Percentiles rank a stretch among this genome's conserved stretches.
phyloP scores from a whole-genome alignment of 805 yeast species.

The Saccharomycopsis sp. region DNA sequence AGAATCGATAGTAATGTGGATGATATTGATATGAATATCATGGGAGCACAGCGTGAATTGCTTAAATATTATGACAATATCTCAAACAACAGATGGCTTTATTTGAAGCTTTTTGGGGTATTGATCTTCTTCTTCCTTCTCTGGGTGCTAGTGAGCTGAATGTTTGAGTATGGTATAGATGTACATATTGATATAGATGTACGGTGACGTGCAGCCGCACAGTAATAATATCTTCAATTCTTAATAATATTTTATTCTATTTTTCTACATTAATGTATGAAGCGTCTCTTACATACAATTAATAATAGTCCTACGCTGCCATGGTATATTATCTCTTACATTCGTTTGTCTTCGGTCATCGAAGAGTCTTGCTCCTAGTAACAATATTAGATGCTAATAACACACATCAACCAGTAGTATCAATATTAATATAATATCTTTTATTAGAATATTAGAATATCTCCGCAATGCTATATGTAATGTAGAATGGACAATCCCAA shows the following conservation, averaged over 20 bases:
- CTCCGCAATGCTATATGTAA: background rate
- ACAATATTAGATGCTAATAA: too few relatives aligned
- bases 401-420: too few relatives aligned
- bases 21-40: slow-evolving; percentile 81
- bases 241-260: too few relatives aligned
- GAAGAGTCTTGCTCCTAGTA: too few relatives aligned
- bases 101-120: slow-evolving; percentile 82
- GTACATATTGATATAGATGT: too few relatives aligned
- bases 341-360: too few relatives aligned
- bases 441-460: background rate
- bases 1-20: slow-evolving; percentile 93
- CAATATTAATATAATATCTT: background rate
- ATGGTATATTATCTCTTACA: too few relatives aligned
- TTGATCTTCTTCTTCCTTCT: slow-evolving; percentile 67
- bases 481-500: background rate
- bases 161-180: background rate
- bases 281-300: too few relatives aligned
- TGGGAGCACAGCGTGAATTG: slow-evolving; percentile 92
- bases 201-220: too few relatives aligned
- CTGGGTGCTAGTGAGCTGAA: slow-evolving; percentile 70
- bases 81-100: slow-evolving; percentile 87
- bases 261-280: too few relatives aligned
- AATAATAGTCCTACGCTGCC: too few relatives aligned
- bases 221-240: too few relatives aligned
- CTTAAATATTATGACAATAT: slow-evolving; percentile 84